Base-by-base conservation (phyloP, 2,329 filamentous ascomycete species). In the Trichoderma aggressivum region DNA sequence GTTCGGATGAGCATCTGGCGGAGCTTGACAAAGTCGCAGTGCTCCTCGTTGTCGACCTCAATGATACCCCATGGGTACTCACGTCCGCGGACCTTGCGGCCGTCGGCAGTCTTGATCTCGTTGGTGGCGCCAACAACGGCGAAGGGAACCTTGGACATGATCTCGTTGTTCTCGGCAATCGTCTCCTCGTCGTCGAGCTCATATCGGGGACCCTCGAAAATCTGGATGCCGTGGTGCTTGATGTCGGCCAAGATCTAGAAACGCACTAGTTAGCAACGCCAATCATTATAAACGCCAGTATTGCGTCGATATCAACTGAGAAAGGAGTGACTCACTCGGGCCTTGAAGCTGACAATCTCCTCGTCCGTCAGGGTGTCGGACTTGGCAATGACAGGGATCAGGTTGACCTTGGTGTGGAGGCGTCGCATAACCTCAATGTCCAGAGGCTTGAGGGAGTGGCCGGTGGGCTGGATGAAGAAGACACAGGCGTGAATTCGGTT, bases 391-490 rank as follows among this genome's bases (percentile, higher is more conserved):
- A 99, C 96, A 61, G 96, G 96, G 75, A 99, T 99, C 83, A 99
- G 86, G 89, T 99, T 99, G 89, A 99, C 96, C 91, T 98, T 98
- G 89, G 95, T 98, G 87, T 99, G 96, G 74, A 99, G 91, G 81
- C 96, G 92, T 84, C 95, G 94, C 96, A 99, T 99, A 75, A 99
- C 96, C 86, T 99, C 96, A 75, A 99, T 97, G 80, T 99, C 96
- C 75, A 99, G 88, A 74, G 96, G 96, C 91, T 99, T 99, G 80
- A 99, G 87, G 39, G 96, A 97, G 87, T 99, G 96, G 73, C 96
- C 96, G 36, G 96, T 99, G 76, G 96, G 96, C 86, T 99, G 95
- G 79, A 99, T 98, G 87, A 99, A 99, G 90, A 98, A 99, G 74
- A 99, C 96, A 79, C 97, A 98, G 70, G 96, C 96, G 79, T 99